A percentile compares a stretch with the other conserved stretches of the same genome.
phyloP scores from a whole-genome alignment of 352 stramenopile species.

The Phytophthora fragariaefolia region DNA sequence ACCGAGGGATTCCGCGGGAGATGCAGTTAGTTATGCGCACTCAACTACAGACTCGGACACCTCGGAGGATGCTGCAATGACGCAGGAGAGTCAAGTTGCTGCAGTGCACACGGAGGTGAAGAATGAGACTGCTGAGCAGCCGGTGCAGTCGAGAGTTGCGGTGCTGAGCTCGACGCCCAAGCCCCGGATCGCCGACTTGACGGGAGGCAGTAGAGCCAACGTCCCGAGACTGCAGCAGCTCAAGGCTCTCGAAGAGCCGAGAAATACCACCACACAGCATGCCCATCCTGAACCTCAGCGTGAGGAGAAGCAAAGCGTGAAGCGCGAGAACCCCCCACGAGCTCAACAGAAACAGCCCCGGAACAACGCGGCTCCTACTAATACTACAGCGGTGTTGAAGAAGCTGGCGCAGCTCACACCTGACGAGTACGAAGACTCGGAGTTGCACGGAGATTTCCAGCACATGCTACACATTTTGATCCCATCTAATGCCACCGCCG shows the following conservation, averaged over 20 bases:
- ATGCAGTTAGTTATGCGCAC: neutral
- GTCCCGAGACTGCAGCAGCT: constrained; percentile 24
- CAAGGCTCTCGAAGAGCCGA: constrained; percentile 20
- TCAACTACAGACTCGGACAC: neutral
- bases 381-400: constrained; percentile 8
- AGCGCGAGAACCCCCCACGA: constrained; percentile 9
- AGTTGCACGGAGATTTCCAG: constrained; percentile 59
- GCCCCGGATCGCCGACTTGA: constrained; percentile 17
- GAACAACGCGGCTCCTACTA: neutral
- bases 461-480: constrained; percentile 77
- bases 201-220: constrained; percentile 4
- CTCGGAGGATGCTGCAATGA: neutral
- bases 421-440: constrained; percentile 64
- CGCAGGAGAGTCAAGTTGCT: no score
- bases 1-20: neutral
- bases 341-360: constrained; percentile 17
- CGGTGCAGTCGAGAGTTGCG: constrained; percentile 2
- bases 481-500: constrained; percentile 52
- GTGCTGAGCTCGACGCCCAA: constrained; percentile 25
- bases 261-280: constrained; percentile 9
- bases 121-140: neutral
- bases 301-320: constrained; percentile 9
- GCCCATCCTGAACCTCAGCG: constrained; percentile 1
- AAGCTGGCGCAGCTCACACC: constrained; percentile 32
- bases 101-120: neutral